phyloP scores from a whole-genome alignment of 805 yeast species.

The Schwanniomyces yamadae region DNA sequence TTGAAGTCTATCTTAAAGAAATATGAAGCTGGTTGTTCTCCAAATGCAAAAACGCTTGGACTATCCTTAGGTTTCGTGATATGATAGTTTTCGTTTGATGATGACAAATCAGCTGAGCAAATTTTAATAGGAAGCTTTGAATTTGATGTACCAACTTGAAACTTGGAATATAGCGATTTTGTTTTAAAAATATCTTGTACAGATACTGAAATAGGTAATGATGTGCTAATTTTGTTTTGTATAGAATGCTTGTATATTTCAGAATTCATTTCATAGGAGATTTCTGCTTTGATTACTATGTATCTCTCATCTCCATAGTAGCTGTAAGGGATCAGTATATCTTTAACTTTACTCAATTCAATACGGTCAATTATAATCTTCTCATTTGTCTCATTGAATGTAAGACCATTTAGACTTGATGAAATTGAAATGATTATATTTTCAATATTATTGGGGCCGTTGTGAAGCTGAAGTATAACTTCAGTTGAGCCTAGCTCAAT shows the following conservation, averaged over 20 bases:
- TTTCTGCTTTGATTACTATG: constrained; percentile 18
- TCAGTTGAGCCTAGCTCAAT: constrained; percentile 29
- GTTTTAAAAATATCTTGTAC: constrained; percentile 76
- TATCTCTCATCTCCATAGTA: constrained; percentile 28
- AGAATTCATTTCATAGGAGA: constrained; percentile 20
- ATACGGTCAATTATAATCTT: constrained; percentile 3
- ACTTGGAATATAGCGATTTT: constrained; percentile 58
- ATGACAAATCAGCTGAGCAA: constrained; percentile 39
- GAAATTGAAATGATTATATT: constrained; percentile 19
- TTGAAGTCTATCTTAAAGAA: constrained; percentile 51
- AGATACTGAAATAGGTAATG: constrained; percentile 65
- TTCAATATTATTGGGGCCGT: constrained; percentile 30
- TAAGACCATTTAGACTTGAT: constrained; percentile 19
- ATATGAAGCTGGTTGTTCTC: constrained; percentile 67
- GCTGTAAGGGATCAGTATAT: constrained; percentile 31
- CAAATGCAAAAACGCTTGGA: constrained; percentile 48
- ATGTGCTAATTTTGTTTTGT: constrained; percentile 46
- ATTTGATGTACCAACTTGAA: constrained; percentile 62
- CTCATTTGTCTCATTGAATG: neutral
- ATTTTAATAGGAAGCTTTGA: constrained; percentile 54
- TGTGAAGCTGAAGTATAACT: constrained; percentile 23
- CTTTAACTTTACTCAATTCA: constrained; percentile 12
- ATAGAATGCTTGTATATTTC: constrained; percentile 20
- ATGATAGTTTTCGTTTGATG: constrained; percentile 24
- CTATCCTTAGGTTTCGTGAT: constrained; percentile 19